Evolutionary conservation across 306 rosid species (phyloP).

Genomic region (Hippophae rhamnoides): DNA sequence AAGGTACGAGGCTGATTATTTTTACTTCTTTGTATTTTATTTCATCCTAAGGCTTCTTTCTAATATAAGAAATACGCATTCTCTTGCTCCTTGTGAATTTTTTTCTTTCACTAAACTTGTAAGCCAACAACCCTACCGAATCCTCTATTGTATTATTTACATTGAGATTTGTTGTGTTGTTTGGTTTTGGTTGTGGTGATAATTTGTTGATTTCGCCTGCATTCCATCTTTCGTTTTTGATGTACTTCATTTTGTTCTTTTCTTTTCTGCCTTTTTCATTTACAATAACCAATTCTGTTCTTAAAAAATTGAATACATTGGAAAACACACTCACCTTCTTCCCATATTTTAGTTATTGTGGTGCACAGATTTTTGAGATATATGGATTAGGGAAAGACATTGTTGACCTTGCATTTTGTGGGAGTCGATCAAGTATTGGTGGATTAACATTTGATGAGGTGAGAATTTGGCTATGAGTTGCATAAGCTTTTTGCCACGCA

Average conservation of each 20-base stretch:
- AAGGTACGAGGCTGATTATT: slow-evolving; percentile 39
- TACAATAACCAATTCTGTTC: too few species aligned
- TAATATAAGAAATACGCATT: not conserved
- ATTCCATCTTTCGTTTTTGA: not conserved
- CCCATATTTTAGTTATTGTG: slow-evolving; percentile 64
- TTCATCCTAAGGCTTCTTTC: too few species aligned
- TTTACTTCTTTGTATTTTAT: not conserved
- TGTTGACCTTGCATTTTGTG: slow-evolving; percentile 81
- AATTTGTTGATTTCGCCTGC: not conserved
- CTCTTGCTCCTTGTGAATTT: not conserved
- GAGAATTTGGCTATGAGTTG: slow-evolving; percentile 15
- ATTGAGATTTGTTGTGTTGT: too few species aligned
- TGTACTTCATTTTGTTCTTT: too few species aligned
- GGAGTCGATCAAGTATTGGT: slow-evolving; percentile 83
- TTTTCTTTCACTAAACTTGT: not conserved
- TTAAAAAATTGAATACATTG: slow-evolving; percentile 4
- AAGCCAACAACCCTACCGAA: too few species aligned
- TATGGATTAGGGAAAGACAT: slow-evolving; percentile 88
- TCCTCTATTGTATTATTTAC: too few species aligned
- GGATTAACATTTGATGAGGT: slow-evolving; percentile 99
- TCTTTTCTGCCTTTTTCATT: too few species aligned
- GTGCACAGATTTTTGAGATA: slow-evolving; percentile 95
- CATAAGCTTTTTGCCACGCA: not conserved
- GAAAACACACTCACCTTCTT: slow-evolving; percentile 25
- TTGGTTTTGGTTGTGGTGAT: too few species aligned